phyloP scores from a whole-genome alignment of 1,139 yeast species.

The Sugiyamaella neomexicana region DNA sequence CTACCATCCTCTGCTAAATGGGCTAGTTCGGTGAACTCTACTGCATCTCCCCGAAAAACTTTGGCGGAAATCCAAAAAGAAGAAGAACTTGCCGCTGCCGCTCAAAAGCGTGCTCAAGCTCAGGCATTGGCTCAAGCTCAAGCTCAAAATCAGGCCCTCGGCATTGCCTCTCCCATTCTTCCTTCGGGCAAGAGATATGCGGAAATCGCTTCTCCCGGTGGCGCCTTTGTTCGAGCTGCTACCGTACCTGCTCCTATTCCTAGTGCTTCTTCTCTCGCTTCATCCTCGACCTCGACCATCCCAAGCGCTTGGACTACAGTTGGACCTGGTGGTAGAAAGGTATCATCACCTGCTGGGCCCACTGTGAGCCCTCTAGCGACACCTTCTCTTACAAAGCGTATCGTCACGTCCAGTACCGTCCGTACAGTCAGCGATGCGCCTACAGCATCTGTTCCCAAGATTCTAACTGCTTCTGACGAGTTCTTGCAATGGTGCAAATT shows the following conservation, averaged over 20 bases:
- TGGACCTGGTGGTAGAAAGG: slow-evolving; percentile 38
- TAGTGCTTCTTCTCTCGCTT: slow-evolving; percentile 15
- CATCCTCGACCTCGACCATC: slow-evolving; percentile 20
- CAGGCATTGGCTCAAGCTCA: slow-evolving; percentile 16
- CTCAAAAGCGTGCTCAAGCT: slow-evolving; percentile 22
- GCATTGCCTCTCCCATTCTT: slow-evolving; percentile 27
- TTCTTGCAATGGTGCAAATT: slow-evolving; percentile 83
- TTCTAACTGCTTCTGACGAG: slow-evolving; percentile 48
- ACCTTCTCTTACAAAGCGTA: slow-evolving; percentile 24
- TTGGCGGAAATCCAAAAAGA: slow-evolving; percentile 53
- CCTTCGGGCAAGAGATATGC: slow-evolving; percentile 25
- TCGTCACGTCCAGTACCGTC: slow-evolving; percentile 48
- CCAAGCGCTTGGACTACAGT: slow-evolving; percentile 44
- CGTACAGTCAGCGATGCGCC: slow-evolving; percentile 37
- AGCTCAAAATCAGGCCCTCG: slow-evolving; percentile 16
- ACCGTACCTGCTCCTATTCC: neutral
- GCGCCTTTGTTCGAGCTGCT: neutral
- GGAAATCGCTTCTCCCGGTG: slow-evolving; percentile 18
- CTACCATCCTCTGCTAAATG: slow-evolving; percentile 57
- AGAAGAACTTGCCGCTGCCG: slow-evolving; percentile 40
- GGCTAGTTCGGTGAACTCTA: slow-evolving; percentile 44
- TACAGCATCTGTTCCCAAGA: slow-evolving; percentile 35
- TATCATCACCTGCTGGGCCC: slow-evolving; percentile 26
- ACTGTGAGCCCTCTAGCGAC: slow-evolving; percentile 18
- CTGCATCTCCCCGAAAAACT: slow-evolving; percentile 43